Conservation (phyloP, 495 filamentous ascomycete genomes). For the Chaetomium fimeti region DNA sequence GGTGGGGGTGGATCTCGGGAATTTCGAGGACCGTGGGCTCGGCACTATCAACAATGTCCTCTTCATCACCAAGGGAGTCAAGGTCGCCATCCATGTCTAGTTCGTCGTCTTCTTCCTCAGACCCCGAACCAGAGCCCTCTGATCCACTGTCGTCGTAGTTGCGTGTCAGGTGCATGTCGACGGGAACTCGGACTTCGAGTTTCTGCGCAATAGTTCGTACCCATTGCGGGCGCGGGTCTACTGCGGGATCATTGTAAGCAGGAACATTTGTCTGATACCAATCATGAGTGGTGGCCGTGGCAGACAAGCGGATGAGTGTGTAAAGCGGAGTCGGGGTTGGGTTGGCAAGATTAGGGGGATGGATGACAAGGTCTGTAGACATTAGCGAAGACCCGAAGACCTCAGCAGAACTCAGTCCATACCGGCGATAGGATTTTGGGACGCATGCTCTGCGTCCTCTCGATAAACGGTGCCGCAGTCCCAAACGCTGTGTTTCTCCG, state of each 20-base stretch:
- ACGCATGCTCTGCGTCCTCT: constrained; percentile 8
- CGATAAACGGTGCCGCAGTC: constrained; percentile 44
- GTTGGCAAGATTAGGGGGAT: constrained; percentile 38
- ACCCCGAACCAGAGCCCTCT: constrained; percentile 19
- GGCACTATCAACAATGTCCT: constrained; percentile 25
- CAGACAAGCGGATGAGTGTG: constrained; percentile 47
- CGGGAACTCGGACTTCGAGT: constrained; percentile 36
- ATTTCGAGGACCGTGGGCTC: constrained; percentile 34
- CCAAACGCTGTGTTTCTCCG: constrained; percentile 31
- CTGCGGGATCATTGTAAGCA: constrained; percentile 22
- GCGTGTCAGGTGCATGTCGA: constrained; percentile 30
- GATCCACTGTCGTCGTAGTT: constrained; percentile 27
- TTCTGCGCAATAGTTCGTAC: constrained; percentile 43
- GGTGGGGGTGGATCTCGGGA: constrained; percentile 42
- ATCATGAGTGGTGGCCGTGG: constrained; percentile 43
- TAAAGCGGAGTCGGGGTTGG: constrained; percentile 37
- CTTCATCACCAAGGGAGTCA: constrained; percentile 14
- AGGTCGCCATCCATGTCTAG: constrained; percentile 25
- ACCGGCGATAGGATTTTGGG: constrained; percentile 48
- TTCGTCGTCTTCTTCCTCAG: constrained; percentile 29
- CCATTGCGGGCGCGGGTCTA: constrained; percentile 39
- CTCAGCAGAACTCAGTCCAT: background rate
- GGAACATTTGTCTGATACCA: constrained; percentile 49
- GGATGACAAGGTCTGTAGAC: constrained; percentile 44
- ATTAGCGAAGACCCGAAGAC: background rate